phyloP scores from a whole-genome alignment of 768 basidiomycete genomes.

The Porphyrellus cyaneotinctus region DNA sequence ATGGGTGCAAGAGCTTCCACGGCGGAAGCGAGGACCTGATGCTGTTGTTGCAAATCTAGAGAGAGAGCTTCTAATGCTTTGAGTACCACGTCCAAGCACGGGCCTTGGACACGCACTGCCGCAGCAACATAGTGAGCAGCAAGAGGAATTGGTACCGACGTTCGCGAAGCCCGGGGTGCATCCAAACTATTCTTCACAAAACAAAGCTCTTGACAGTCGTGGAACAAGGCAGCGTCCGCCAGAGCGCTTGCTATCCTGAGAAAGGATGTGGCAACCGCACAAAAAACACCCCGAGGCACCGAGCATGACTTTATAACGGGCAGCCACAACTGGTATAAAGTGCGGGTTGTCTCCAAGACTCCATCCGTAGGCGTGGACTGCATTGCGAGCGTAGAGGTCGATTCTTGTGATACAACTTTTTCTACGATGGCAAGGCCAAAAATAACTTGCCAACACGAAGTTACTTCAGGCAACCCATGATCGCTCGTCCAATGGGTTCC shows the following conservation, averaged over 20 bases:
- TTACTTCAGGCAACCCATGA: slow-evolving; percentile 3
- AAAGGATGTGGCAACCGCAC: slow-evolving; percentile 40
- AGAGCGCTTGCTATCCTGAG: slow-evolving; percentile 42
- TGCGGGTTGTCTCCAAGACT: slow-evolving; percentile 27
- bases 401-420: slow-evolving; percentile 17
- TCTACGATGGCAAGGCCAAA: slow-evolving; percentile 40
- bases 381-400: neutral
- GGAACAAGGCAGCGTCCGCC: slow-evolving; percentile 35
- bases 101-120: slow-evolving; percentile 27
- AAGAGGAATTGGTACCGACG: slow-evolving; percentile 8
- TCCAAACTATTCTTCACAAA: slow-evolving; percentile 21
- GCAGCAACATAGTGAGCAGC: slow-evolving; percentile 24
- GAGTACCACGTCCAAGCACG: slow-evolving; percentile 30
- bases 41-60: slow-evolving; percentile 23
- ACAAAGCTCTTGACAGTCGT: slow-evolving; percentile 36
- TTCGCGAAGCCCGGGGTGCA: neutral
- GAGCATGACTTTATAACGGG: slow-evolving; percentile 16
- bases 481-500: neutral
- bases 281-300: slow-evolving; percentile 30
- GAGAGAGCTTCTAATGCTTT: slow-evolving; percentile 25
- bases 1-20: slow-evolving; percentile 20
- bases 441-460: slow-evolving; percentile 38
- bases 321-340: slow-evolving; percentile 44
- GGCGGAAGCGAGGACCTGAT: slow-evolving; percentile 23
- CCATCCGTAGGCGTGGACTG: neutral